Conservation (phyloP, 2,329 filamentous ascomycete genomes). For the Trichoderma asperellum region DNA sequence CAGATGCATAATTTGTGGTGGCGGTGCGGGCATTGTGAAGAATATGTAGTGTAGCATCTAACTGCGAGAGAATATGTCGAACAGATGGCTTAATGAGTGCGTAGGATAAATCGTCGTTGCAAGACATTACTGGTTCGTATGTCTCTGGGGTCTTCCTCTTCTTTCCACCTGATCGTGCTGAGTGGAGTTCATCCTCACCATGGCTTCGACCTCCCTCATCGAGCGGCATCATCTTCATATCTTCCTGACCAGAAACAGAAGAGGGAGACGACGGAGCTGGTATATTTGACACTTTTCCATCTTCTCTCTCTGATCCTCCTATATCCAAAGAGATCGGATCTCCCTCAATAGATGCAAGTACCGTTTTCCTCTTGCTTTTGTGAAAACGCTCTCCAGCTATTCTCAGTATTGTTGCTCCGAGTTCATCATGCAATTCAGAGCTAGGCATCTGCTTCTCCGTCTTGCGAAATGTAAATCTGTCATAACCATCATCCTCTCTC, state of each 20-base stretch:
- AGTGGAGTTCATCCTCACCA: constrained; percentile 27
- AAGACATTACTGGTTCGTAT: constrained; percentile 60
- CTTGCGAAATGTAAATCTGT: constrained; percentile 55
- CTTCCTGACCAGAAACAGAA: background rate
- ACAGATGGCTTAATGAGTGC: constrained; percentile 68
- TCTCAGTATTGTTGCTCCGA: constrained; percentile 68
- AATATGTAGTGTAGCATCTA: constrained; percentile 71
- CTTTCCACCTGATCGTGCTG: background rate
- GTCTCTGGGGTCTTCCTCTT: constrained; percentile 31
- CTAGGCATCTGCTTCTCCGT: constrained; percentile 55
- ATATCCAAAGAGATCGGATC: background rate
- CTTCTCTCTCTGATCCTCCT: background rate
- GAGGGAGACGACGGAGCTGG: background rate
- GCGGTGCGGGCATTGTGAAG: constrained; percentile 70
- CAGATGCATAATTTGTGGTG: constrained; percentile 44
- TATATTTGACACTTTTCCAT: background rate
- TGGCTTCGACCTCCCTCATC: constrained; percentile 25
- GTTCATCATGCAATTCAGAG: constrained; percentile 67
- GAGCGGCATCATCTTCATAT: background rate
- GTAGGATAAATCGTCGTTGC: constrained; percentile 71
- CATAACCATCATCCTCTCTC: constrained; percentile 49
- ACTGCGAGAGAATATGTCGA: constrained; percentile 68
- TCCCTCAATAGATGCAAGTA: constrained; percentile 26
- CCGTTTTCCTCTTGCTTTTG: constrained; percentile 29
- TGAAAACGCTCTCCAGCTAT: constrained; percentile 68